Percentiles rank a stretch among this genome's conserved stretches.
phyloP scores from a whole-genome alignment of 1,284 basidiomycete genomes.

The Malassezia vespertilionis region DNA sequence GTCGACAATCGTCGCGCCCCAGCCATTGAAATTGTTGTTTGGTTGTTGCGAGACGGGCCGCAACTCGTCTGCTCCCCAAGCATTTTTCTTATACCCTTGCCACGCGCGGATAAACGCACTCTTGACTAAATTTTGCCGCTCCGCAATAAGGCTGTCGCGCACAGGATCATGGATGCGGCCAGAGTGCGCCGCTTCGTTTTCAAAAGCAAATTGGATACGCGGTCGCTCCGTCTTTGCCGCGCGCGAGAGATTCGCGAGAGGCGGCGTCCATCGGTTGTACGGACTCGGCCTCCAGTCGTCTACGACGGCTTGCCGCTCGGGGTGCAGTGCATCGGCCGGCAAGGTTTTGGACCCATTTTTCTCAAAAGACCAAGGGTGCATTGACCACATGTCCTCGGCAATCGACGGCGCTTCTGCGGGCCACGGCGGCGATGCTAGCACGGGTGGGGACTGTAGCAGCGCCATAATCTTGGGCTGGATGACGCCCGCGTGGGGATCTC shows the following conservation, averaged over 20 bases:
- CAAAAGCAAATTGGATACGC: conserved; percentile 31
- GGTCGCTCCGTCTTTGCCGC: conserved; percentile 2
- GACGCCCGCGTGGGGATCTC: conserved; percentile 31
- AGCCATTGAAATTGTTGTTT: conserved; percentile 51
- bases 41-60: conserved; percentile 47
- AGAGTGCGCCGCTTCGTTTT: conserved; percentile 23
- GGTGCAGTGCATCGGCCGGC: conserved; percentile 24
- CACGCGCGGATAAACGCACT: conserved; percentile 56
- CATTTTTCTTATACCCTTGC: conserved; percentile 53
- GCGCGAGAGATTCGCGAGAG: conserved; percentile 19
- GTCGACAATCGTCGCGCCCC: conserved; percentile 68
- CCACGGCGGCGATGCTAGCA: conserved; percentile 22
- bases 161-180: conserved; percentile 23
- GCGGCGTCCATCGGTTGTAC: conserved; percentile 31
- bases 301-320: conserved; percentile 24
- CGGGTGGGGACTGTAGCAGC: conserved; percentile 21
- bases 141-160: conserved; percentile 25
- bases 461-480: conserved; percentile 18
- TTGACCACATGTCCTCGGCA: conserved; percentile 19
- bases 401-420: conserved; percentile 22
- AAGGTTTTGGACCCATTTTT: conserved; percentile 23
- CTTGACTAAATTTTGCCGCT: conserved; percentile 50
- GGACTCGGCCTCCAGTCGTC: conserved; percentile 29
- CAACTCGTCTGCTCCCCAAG: conserved; percentile 57
- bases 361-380: conserved; percentile 20